Conservation (phyloP, 2,329 filamentous ascomycete genomes). For the Beauveria bassiana region DNA sequence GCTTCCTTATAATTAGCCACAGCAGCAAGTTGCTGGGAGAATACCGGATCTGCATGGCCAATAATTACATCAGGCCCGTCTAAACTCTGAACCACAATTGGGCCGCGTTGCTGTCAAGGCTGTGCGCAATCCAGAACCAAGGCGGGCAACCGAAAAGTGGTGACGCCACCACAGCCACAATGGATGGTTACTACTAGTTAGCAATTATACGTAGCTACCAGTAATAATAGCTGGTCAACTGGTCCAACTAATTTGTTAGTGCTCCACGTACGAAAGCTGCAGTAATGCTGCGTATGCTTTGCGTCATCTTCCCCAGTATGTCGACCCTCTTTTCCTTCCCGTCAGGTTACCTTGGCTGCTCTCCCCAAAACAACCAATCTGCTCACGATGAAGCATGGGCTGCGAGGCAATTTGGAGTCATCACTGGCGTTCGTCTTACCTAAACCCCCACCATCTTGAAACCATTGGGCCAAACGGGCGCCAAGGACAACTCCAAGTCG, state of each 20-base stretch:
- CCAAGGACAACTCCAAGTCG: neutral
- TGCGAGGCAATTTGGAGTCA: neutral
- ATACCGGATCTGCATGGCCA: neutral
- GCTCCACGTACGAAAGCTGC: neutral
- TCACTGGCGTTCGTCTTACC: neutral
- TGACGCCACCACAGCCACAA: conserved; percentile 21
- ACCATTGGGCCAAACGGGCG: neutral
- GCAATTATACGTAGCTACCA: too few relatives aligned
- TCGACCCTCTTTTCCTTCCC: neutral
- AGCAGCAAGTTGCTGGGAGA: neutral
- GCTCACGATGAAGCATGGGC: neutral
- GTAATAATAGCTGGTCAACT: too few relatives aligned
- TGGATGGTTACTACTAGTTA: too few relatives aligned
- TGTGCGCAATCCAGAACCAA: neutral
- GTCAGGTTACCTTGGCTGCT: too few relatives aligned
- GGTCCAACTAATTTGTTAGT: too few relatives aligned
- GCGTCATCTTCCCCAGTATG: conserved; percentile 8
- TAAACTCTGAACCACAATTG: neutral
- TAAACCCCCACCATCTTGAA: neutral
- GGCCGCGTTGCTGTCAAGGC: neutral
- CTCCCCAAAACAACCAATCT: neutral
- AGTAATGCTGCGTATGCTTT: conserved; percentile 7
- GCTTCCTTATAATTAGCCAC: neutral
- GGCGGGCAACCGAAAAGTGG: conserved; percentile 11
- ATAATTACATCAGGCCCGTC: neutral